Evolutionary conservation across 2,329 filamentous ascomycete genomes (phyloP), one percentile per base, ranked within the genome.

Genomic region (Dryadomyces quercus-mongolicae): DNA sequence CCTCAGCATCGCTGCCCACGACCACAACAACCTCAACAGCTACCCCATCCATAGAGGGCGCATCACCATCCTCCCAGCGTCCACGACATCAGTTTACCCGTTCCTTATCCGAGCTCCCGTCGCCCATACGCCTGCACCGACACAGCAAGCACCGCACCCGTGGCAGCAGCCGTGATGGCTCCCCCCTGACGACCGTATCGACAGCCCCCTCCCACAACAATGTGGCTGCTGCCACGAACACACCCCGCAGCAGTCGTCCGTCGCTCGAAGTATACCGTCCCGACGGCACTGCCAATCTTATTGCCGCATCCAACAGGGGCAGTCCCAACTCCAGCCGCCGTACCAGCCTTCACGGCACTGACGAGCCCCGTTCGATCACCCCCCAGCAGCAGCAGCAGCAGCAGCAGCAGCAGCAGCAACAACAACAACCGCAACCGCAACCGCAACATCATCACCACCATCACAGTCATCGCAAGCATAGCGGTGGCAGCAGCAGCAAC

Each of bases 21-120:
- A 43, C 36, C 36, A 16, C 49, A 5, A 44, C 38, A 16, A 40
- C 49, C 40, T 51, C 49, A 18, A 12, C 21, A 3, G 4, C 42
- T 16, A 4, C 42, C 15, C 42, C 42, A 10, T 44, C 42, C 42
- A 44, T 18, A n/a, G 42, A n/a, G n/a, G 16, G 16, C 13, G 15
- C 42, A 5, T 18, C 42, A 3, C 4, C 16, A 3, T 45, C 18
- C 43, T 20, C 18, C 43, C 43, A 18, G 49, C 67, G 68, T 21
- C 65, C 71, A 22, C 73, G 72, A 56, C 78, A 80, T 60, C 76
- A 78, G 60, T 69, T 80, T 56, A 75, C 72, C 57, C 74, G 77
- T 38, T 82, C 80, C 49, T 72, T 81, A 56, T 74, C 74, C 47
- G 78, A 81, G 59, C 61, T 79, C 52, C 70, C 76, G 22, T 71